Percentiles rank a stretch among this genome's conserved stretches.
phyloP scores from a whole-genome alignment of 345 rosid genomes.

The Brassica juncea region DNA sequence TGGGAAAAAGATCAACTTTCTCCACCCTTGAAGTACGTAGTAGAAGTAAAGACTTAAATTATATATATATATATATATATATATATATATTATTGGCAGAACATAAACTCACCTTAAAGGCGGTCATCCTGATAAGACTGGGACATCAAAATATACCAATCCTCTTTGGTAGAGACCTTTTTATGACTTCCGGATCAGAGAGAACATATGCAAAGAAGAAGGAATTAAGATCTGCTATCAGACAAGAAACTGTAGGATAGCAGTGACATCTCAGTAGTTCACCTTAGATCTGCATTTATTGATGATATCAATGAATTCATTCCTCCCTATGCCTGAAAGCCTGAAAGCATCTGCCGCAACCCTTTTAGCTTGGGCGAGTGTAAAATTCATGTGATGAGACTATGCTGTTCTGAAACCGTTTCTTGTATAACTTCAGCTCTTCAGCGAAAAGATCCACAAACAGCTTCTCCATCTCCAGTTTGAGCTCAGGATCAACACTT shows the following conservation, averaged over 20 bases:
- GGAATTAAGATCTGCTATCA: slow-evolving; percentile 31
- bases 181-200: slow-evolving; percentile 74
- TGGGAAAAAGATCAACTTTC: background rate
- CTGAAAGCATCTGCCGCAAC: slow-evolving; percentile 92
- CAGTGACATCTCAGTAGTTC: slow-evolving; percentile 9
- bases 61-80: background rate
- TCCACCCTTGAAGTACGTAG: slow-evolving; percentile 11
- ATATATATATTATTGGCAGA: background rate
- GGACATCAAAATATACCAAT: slow-evolving; percentile 90
- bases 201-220: slow-evolving; percentile 55
- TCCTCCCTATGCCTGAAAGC: slow-evolving; percentile 95
- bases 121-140: slow-evolving; percentile 92
- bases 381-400: too few relatives aligned
- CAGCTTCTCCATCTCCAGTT: too few relatives aligned
- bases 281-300: slow-evolving; percentile 99
- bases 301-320: slow-evolving; percentile 98
- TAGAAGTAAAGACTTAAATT: background rate
- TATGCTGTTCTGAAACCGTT: too few relatives aligned
- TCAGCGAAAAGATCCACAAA: too few relatives aligned
- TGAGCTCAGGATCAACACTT: too few relatives aligned
- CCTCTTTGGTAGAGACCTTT: slow-evolving; percentile 81
- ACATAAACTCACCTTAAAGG: slow-evolving; percentile 64
- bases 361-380: too few relatives aligned
- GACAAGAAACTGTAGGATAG: slow-evolving; percentile 22
- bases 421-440: too few relatives aligned